Evolutionary conservation across 23 red algal genomes (phyloP), one percentile per base, ranked within the genome.

Genomic region (Gracilaria vermiculophylla): DNA sequence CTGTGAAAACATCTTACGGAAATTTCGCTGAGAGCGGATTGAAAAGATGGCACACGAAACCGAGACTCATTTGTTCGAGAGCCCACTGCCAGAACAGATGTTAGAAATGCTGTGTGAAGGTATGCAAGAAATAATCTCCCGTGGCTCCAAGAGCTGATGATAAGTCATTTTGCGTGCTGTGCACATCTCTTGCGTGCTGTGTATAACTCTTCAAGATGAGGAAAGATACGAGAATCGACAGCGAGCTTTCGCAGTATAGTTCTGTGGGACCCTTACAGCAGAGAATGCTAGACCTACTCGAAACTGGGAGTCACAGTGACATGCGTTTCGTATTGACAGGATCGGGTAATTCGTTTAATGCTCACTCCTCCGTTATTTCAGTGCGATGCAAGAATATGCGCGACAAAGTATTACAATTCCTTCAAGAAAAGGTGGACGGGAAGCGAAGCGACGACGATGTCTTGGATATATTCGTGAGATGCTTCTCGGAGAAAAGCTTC

Each of bases 351-450:
- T 25, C 39, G 2, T 41, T 88, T 51, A 67, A 19, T 44, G 83
- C 69, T 9, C 83, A 88, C 67, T 88, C 83, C 14, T 76, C 83
- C 0, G 51, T 88, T 23, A 62, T 88, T 55, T 62, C 83, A 34
- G 83, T 78, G 28, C 50, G 69, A 23, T 88, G 83, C 53, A 39
- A 23, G 43, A 70, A 65, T 52, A 17, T 87, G 40, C 83, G 51
- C 11, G 21, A 45, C 3, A 32, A n/a, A 17, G 61, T 83, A 9
- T 3, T 66, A 52, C 42, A 83, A 13, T 83, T 83, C 53, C 57
- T 66, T 19, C 21, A 44, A 14, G 12, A 83, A 21, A 53, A 50
- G 16, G 33, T 19, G 29, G 73, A 77, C 55, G 52, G 43, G 24
- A 57, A 32, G 32, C 24, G 44, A 11, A 2, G 17, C 48, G 58